phyloP scores from a whole-genome alignment of 805 yeast genomes.

The Ogataea minuta region DNA sequence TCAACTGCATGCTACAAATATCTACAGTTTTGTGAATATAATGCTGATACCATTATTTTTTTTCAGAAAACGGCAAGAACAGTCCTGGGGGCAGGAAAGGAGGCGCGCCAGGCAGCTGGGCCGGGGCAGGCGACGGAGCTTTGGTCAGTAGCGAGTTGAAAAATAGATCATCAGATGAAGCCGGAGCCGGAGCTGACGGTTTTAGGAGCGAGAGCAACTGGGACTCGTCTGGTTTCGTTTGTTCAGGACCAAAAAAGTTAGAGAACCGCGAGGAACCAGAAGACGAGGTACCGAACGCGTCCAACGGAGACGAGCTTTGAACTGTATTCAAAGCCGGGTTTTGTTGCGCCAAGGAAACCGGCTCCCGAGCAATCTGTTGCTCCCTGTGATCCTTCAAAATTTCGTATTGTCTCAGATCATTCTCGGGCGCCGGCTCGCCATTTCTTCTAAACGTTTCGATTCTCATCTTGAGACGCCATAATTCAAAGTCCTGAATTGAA shows the following conservation, averaged over 20 bases:
- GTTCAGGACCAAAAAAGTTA: slow-evolving; percentile 23
- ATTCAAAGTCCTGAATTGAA: slow-evolving; percentile 57
- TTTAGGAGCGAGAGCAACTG: slow-evolving; percentile 34
- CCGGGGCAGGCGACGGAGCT: slow-evolving; percentile 11
- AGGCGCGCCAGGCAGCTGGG: slow-evolving; percentile 6
- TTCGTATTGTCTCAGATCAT: slow-evolving; percentile 26
- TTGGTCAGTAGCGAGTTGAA: slow-evolving; percentile 47
- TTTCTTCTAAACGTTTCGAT: slow-evolving; percentile 47
- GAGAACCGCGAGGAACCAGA: slow-evolving; percentile 26
- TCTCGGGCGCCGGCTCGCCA: slow-evolving; percentile 38
- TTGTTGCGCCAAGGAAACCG: no score
- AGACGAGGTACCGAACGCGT: slow-evolving; percentile 3
- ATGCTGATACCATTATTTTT: slow-evolving; percentile 9
- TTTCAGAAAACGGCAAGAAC: slow-evolving; percentile 6
- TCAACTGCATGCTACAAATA: slow-evolving; percentile 60
- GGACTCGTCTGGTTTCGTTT: slow-evolving; percentile 1
- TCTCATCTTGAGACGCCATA: slow-evolving; percentile 55
- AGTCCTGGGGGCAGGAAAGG: slow-evolving; percentile 13
- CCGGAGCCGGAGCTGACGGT: slow-evolving; percentile 1
- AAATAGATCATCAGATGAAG: slow-evolving; percentile 37
- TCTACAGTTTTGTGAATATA: slow-evolving; percentile 35
- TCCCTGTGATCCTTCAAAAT: slow-evolving; percentile 10
- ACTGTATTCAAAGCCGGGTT: background rate
- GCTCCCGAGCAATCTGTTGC: background rate
- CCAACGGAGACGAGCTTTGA: slow-evolving; percentile 3